Base-by-base conservation (phyloP, 2,329 filamentous ascomycete species). In the Diaporthe ampelina region DNA sequence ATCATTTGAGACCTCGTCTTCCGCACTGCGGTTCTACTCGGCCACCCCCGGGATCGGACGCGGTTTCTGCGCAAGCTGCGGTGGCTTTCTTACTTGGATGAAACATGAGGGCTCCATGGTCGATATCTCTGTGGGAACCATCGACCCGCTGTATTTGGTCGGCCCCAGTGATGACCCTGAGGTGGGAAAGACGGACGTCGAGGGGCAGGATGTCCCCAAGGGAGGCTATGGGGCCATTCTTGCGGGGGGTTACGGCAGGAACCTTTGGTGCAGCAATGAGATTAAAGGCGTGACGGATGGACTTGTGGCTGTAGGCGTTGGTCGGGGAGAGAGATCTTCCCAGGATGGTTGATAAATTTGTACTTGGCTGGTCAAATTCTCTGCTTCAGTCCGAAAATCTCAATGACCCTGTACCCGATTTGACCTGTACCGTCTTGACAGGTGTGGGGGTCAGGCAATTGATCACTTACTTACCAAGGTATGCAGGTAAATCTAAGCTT, bases 241-340 rank as follows among this genome's bases (percentile, higher is more conserved):
- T 74, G 83, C 83, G 9, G 81, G 77, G 35, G 81, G 81, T 6
- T 80, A 81, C 0, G 81, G 81, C 15, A 78, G 77, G 21, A 84
- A 89, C 76, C 75, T 83, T 15, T 89, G 82, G 79, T 85, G 84
- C 54, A 79, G 79, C 65, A 87, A 87, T 70, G 84, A 86, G 79
- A 86, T 90, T 48, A 79, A 80, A 26, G 88, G 87, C 0, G 84
- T 88, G 59, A 89, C 87, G 19, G 86, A 89, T 75, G 79, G 81
- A 56, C 77, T 86, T 61, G 76, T 58, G 9, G 65, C 76, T 13
- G 24, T 74, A 4, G 72, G 71, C 3, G 50, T 57, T 56, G 71
- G 76, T 54, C 80, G 81, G 37, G 76, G 79, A 32, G 76, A 48
- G 63, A 74, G 77, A 19, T 26, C 17, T 37, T 10, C 9, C 2